Evolutionary conservation across 2,329 filamentous ascomycete genomes (phyloP).

Genomic region (Rhynchosporium graminicola): DNA sequence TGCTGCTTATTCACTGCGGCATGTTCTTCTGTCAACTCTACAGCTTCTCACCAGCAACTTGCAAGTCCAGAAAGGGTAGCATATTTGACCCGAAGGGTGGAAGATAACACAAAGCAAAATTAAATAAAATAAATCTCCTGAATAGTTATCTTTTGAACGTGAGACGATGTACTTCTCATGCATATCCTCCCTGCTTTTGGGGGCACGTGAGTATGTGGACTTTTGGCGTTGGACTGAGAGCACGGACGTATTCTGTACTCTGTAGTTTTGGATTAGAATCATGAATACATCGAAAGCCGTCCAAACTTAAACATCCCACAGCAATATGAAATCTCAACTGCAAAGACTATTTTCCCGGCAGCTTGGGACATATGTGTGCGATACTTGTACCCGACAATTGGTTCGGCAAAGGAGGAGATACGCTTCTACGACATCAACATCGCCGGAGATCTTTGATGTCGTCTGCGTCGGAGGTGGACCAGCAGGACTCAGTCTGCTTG

Average conservation of each 20-base stretch:
- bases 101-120: not conserved
- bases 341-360: constrained; percentile 21
- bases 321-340: constrained; percentile 27
- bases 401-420: constrained; percentile 31
- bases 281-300: not conserved
- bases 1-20: constrained; percentile 28
- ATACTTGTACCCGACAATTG: constrained; percentile 33
- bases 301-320: not conserved
- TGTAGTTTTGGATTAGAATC: no score
- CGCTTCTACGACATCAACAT: constrained; percentile 23
- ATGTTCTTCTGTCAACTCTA: not conserved
- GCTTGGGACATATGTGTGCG: constrained; percentile 32
- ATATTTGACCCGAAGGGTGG: constrained; percentile 4
- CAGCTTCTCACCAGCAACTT: not conserved
- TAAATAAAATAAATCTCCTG: not conserved
- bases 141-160: not conserved
- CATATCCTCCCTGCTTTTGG: no score
- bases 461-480: constrained; percentile 42
- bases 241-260: no score
- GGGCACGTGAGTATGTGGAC: no score
- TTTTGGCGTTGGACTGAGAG: no score
- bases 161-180: not conserved
- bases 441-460: constrained; percentile 40
- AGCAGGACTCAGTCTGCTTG: constrained; percentile 76
- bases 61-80: not conserved